phyloP scores from a whole-genome alignment of 2,329 filamentous ascomycete species.

The Dactylellina leptospora region DNA sequence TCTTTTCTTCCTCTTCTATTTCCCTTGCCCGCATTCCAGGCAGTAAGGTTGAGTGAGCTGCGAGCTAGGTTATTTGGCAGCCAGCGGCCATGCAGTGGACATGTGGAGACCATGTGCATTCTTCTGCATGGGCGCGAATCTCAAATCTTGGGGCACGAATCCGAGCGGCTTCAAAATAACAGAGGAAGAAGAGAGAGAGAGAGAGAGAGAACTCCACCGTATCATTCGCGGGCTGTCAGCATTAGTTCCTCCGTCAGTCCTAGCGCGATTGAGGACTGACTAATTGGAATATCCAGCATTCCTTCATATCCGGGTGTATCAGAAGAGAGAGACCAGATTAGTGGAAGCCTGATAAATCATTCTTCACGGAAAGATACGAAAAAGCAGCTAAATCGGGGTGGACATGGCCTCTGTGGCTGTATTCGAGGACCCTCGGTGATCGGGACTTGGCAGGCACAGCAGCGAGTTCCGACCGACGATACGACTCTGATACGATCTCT shows the following conservation, averaged over 20 bases:
- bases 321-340: not conserved
- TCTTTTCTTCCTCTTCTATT: no score
- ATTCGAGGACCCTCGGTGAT: no score
- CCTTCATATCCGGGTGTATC: not conserved
- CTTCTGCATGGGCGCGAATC: constrained; percentile 37
- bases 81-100: constrained; percentile 21
- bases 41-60: not conserved
- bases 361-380: no score
- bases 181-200: not conserved
- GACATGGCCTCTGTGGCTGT: constrained; percentile 16
- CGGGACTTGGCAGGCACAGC: constrained; percentile 47
- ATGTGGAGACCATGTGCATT: constrained; percentile 39
- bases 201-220: no score
- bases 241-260: no score
- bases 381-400: no score
- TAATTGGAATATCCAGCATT: not conserved
- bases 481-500: constrained; percentile 2
- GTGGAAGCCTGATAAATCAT: not conserved
- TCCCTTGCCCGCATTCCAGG: constrained; percentile 10
- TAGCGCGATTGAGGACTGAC: not conserved
- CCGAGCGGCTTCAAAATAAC: not conserved
- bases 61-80: no score
- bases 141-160: constrained; percentile 48
- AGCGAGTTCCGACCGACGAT: constrained; percentile 47
- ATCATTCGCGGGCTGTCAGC: no score